A percentile compares a stretch with the other conserved stretches of the same genome.
These are phyloP conservation scores for Turritis glabra DNA, from an alignment of 345 rosid species.

Conservation along the genomic window DNA sequence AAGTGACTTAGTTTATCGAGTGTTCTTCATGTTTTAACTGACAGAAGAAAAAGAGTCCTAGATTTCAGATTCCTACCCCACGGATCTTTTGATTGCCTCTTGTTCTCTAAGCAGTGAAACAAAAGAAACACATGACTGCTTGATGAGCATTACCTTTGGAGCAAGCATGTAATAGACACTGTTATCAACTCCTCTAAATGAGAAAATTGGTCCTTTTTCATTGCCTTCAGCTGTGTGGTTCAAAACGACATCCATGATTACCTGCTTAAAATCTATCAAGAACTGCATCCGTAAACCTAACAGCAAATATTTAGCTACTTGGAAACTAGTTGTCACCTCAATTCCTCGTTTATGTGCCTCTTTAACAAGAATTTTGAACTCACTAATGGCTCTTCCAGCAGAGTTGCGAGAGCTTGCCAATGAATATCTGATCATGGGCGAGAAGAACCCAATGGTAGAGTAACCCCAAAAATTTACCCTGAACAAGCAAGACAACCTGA, in stretches of 20 bases:
- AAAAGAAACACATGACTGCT: conserved; percentile 2
- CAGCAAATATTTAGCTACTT: conserved; percentile 5
- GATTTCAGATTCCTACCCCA: background rate
- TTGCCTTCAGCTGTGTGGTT: conserved; percentile 99
- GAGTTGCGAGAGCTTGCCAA: conserved; percentile 56
- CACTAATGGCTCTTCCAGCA: conserved; percentile 77
- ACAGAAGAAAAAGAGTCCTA: background rate
- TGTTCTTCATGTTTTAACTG: background rate
- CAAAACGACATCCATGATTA: conserved; percentile 92
- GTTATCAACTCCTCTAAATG: conserved; percentile 93
- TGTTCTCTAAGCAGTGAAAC: conserved; percentile 14
- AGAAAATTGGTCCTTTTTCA: conserved; percentile 80
- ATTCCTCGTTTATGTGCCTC: conserved; percentile 97
- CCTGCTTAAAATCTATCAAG: conserved; percentile 54
- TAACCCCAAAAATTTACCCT: conserved; percentile 99
- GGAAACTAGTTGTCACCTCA: conserved; percentile 59
- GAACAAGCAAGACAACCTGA: conserved; percentile 37
- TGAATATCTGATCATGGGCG: conserved; percentile 94
- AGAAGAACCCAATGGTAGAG: conserved; percentile 82
- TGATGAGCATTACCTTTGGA: conserved; percentile 67
- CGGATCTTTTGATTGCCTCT: conserved; percentile 12
- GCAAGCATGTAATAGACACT: conserved; percentile 96
- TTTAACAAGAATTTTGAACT: conserved; percentile 78
- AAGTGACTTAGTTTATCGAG: background rate
- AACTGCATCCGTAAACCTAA: conserved; percentile 21